A percentile compares a stretch with the other conserved stretches of the same genome.
Evolutionary conservation across 192 early-diverging fungal species (phyloP).

Genomic region (Podila horticola): DNA sequence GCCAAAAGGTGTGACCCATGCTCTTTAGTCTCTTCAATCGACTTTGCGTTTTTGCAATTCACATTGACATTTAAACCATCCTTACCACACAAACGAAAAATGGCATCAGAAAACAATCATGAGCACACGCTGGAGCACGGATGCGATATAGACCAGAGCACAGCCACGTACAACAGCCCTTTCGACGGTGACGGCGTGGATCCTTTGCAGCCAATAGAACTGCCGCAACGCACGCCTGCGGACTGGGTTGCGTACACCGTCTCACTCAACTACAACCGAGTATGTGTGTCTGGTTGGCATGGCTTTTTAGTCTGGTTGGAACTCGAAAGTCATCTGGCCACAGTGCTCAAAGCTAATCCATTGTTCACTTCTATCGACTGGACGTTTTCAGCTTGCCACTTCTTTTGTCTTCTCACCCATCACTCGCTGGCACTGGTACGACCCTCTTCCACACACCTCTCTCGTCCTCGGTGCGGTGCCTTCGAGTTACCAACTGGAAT

Average conservation of each 20-base stretch:
- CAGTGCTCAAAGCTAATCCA: neutral
- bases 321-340: neutral
- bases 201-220: neutral
- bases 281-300: neutral
- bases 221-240: conserved; percentile 5
- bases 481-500: conserved; percentile 7
- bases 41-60: too few relatives aligned
- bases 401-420: conserved; percentile 19
- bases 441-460: conserved; percentile 18
- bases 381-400: conserved; percentile 26
- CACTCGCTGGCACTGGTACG: conserved; percentile 44
- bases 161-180: neutral
- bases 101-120: neutral
- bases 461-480: conserved; percentile 41
- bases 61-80: too few relatives aligned
- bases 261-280: conserved; percentile 39
- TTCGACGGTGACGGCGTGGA: conserved; percentile 35
- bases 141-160: too few relatives aligned
- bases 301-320: neutral
- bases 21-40: too few relatives aligned
- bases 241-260: conserved; percentile 37
- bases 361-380: neutral
- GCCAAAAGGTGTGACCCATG: too few relatives aligned
- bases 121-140: too few relatives aligned
- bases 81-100: too few relatives aligned